Evolutionary conservation across 1,139 yeast genomes (phyloP).

Genomic region (Yamadazyma siamensis): DNA sequence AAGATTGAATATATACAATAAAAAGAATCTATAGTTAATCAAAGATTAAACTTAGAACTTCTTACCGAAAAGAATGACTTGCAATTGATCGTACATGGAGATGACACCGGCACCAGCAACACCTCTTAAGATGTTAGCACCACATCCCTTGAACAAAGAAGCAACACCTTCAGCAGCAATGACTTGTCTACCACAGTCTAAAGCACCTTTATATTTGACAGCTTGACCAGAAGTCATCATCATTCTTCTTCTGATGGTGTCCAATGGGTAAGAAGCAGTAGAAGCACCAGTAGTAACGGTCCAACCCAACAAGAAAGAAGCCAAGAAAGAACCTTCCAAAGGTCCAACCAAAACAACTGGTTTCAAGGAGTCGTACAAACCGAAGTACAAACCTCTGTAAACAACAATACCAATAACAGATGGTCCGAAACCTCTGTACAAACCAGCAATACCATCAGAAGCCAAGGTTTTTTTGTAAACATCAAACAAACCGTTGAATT

Average conservation of each 20-base stretch:
- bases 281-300: constrained; percentile 54
- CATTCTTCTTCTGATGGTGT: constrained; percentile 56
- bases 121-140: constrained; percentile 58
- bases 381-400: constrained; percentile 56
- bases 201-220: constrained; percentile 51
- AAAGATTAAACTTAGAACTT: constrained; percentile 29
- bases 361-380: constrained; percentile 53
- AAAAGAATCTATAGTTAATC: constrained; percentile 11
- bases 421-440: constrained; percentile 58
- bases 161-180: constrained; percentile 52
- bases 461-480: constrained; percentile 54
- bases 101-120: constrained; percentile 57
- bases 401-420: constrained; percentile 52
- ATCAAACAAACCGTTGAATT: constrained; percentile 53
- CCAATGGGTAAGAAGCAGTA: constrained; percentile 55
- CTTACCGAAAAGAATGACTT: constrained; percentile 49
- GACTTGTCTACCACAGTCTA: constrained; percentile 47
- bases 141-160: constrained; percentile 54
- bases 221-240: constrained; percentile 58
- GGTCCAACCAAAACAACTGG: constrained; percentile 55
- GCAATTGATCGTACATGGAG: constrained; percentile 53
- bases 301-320: constrained; percentile 56
- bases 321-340: constrained; percentile 53
- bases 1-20: constrained; percentile 19
- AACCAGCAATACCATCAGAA: constrained; percentile 55